Conservation (phyloP, 2,329 filamentous ascomycete species). For the Sordariomycetes sp. region DNA sequence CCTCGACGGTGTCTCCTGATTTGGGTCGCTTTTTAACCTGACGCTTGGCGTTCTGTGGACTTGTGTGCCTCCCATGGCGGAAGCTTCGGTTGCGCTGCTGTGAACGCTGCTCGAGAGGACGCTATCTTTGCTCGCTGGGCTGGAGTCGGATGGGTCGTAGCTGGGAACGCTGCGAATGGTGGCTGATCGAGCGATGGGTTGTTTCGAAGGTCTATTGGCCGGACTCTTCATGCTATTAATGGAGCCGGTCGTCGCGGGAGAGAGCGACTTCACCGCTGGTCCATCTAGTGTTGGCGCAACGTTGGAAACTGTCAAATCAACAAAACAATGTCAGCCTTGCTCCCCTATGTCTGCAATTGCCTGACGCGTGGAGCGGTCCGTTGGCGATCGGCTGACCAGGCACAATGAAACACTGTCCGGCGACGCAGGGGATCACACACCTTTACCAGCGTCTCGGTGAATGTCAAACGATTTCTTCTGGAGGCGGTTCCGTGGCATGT, state of each 20-base stretch:
- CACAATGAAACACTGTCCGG: too few relatives aligned
- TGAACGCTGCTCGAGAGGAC: slow-evolving; percentile 47
- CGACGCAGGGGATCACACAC: too few relatives aligned
- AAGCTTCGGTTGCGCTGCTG: slow-evolving; percentile 41
- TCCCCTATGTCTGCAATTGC: too few relatives aligned
- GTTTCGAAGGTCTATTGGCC: slow-evolving; percentile 12
- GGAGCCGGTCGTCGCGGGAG: slow-evolving; percentile 26
- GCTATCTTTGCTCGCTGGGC: slow-evolving; percentile 37
- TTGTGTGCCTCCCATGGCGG: slow-evolving; percentile 26
- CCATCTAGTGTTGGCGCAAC: too few relatives aligned
- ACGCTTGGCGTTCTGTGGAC: slow-evolving; percentile 22
- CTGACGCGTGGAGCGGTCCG: too few relatives aligned
- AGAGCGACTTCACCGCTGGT: slow-evolving; percentile 20
- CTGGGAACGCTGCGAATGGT: slow-evolving; percentile 51
- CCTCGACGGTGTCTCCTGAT: slow-evolving; percentile 16
- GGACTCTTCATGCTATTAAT: slow-evolving; percentile 29
- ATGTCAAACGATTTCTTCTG: slow-evolving; percentile 23
- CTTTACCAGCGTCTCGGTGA: slow-evolving; percentile 20
- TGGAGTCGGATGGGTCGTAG: slow-evolving; percentile 40
- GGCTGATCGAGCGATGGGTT: slow-evolving; percentile 22
- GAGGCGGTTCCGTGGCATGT: slow-evolving; percentile 21
- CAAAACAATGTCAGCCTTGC: too few relatives aligned
- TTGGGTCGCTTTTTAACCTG: slow-evolving; percentile 23
- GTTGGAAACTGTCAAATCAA: too few relatives aligned
- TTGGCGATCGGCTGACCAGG: too few relatives aligned